phyloP scores from a whole-genome alignment of 192 early-diverging fungal species.

The Haplosporangium gracile region DNA sequence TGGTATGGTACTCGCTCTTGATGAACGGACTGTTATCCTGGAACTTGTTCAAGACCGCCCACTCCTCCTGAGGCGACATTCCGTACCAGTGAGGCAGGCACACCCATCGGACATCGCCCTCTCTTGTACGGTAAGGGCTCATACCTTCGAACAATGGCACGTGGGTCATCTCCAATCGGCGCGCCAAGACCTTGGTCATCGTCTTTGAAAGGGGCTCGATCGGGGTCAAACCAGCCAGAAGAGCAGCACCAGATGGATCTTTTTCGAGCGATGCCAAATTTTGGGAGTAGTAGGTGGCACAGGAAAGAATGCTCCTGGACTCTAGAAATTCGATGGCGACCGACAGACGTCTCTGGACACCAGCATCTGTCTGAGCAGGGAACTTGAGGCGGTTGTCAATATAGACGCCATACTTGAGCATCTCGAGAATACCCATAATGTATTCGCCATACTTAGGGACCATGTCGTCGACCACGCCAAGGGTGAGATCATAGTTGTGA shows the following conservation, averaged over 20 bases:
- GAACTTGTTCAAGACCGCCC: not conserved
- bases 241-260: not conserved
- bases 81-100: not conserved
- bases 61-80: not conserved
- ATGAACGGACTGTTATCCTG: not conserved
- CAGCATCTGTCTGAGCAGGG: not conserved
- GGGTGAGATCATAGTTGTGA: not conserved
- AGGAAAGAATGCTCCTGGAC: not conserved
- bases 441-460: slow-evolving; percentile 5
- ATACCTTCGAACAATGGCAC: not conserved
- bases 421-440: slow-evolving; percentile 10
- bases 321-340: not conserved
- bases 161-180: not conserved
- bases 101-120: not conserved
- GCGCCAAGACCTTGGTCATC: slow-evolving; percentile 3
- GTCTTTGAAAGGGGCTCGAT: slow-evolving; percentile 5
- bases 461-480: not conserved
- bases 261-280: not conserved
- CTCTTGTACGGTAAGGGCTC: not conserved
- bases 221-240: not conserved
- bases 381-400: not conserved
- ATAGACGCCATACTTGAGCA: not conserved
- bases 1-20: not conserved
- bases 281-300: not conserved
- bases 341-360: not conserved